These are phyloP conservation scores for Alternaria burnsii DNA, from an alignment of 2,329 filamentous ascomycete species.

Conservation along the genomic window DNA sequence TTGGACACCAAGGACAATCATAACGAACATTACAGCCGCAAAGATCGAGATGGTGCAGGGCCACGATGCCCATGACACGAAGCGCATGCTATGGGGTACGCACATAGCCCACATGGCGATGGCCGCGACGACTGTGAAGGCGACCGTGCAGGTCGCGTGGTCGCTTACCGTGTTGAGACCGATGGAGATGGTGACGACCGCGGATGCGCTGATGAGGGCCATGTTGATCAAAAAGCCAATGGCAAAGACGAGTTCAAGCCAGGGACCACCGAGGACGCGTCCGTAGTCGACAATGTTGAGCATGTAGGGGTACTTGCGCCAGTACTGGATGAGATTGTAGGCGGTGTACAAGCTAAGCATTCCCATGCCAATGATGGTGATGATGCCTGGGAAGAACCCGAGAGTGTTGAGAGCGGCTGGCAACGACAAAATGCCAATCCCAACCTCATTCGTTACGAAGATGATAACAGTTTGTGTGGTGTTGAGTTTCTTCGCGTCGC, in stretches of 20 bases:
- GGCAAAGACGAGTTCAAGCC: slow-evolving; percentile 37
- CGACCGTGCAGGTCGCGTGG: slow-evolving; percentile 41
- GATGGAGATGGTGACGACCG: slow-evolving; percentile 39
- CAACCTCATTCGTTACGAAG: slow-evolving; percentile 42
- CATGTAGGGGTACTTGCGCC: slow-evolving; percentile 42
- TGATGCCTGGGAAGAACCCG: slow-evolving; percentile 38
- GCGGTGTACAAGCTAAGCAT: slow-evolving; percentile 39
- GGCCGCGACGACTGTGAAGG: slow-evolving; percentile 34
- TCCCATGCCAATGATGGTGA: slow-evolving; percentile 37
- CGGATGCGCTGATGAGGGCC: slow-evolving; percentile 39
- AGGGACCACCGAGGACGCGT: slow-evolving; percentile 37
- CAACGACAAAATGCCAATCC: slow-evolving; percentile 41
- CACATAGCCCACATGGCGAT: slow-evolving; percentile 40
- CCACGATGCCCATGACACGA: slow-evolving; percentile 40
- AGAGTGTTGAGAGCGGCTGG: slow-evolving; percentile 37
- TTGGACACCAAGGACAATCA: slow-evolving; percentile 38
- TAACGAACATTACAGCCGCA: slow-evolving; percentile 34
- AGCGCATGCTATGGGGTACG: slow-evolving; percentile 39
- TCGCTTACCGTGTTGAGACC: slow-evolving; percentile 40
- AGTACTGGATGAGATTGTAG: slow-evolving; percentile 43
- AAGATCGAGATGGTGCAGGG: slow-evolving; percentile 36
- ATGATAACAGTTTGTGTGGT: slow-evolving; percentile 42
- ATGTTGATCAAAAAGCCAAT: slow-evolving; percentile 41
- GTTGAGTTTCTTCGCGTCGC: slow-evolving; percentile 30
- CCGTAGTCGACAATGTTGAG: slow-evolving; percentile 43